A percentile compares a stretch with the other conserved stretches of the same genome.
Conservation (phyloP, 139 green algal genomes). For the Limnomonas spitsbergensis region DNA sequence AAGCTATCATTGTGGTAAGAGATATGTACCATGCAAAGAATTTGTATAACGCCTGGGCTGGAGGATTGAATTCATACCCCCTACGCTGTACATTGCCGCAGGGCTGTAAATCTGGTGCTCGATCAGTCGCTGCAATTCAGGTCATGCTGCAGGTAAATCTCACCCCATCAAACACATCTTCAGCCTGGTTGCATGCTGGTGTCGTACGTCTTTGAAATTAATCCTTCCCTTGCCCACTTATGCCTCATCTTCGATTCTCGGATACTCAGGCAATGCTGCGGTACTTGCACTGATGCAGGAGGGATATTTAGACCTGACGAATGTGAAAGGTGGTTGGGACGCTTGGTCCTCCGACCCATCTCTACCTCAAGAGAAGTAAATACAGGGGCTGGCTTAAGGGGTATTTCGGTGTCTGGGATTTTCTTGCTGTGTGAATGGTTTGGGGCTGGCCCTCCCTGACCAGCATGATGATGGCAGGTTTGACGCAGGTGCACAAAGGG, state of each 20-base stretch:
- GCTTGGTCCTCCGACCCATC: not conserved
- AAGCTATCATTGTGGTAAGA: not conserved
- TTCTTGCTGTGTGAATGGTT: too few species aligned
- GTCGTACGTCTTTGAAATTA: not conserved
- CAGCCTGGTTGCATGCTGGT: not conserved
- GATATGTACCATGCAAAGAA: not conserved
- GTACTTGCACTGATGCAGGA: not conserved
- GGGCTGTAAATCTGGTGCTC: not conserved
- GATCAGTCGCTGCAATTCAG: not conserved
- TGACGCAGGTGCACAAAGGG: too few species aligned
- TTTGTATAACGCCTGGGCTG: not conserved
- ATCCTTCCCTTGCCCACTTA: not conserved
- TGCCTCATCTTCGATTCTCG: too few species aligned
- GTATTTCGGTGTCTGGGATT: too few species aligned
- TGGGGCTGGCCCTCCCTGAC: too few species aligned
- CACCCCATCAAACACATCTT: not conserved
- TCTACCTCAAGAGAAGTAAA: slow-evolving; percentile 1
- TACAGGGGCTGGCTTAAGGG: too few species aligned
- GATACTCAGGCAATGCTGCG: too few species aligned
- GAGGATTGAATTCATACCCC: not conserved
- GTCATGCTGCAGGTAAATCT: not conserved
- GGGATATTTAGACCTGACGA: not conserved
- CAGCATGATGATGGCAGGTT: too few species aligned
- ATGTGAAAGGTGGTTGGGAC: not conserved
- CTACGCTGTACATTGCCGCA: not conserved